Conservation (phyloP, 345 rosid species). For the Eucalyptus cloeziana region DNA sequence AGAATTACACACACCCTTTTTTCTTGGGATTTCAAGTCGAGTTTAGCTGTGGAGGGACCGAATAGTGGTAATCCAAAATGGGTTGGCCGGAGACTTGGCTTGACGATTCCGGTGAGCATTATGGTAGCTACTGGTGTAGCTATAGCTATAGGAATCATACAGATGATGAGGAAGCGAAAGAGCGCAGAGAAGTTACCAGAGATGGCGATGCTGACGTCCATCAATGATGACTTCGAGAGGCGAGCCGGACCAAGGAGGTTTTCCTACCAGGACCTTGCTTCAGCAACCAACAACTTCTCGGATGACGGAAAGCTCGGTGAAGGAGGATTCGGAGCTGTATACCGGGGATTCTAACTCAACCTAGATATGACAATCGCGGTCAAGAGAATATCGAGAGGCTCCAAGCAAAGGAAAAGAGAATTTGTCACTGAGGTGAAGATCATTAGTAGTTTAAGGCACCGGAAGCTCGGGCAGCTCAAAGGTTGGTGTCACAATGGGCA, state of each 20-base stretch:
- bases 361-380: constrained; percentile 24
- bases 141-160: not conserved
- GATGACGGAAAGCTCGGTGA: constrained; percentile 32
- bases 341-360: constrained; percentile 25
- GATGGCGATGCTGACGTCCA: not conserved
- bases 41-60: constrained; percentile 5
- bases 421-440: constrained; percentile 33
- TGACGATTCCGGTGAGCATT: constrained; percentile 1
- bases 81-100: not conserved
- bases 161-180: not conserved
- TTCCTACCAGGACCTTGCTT: constrained; percentile 22
- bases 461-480: constrained; percentile 50
- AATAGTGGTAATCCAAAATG: not conserved
- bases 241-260: constrained; percentile 44
- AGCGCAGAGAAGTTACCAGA: not conserved
- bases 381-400: constrained; percentile 21
- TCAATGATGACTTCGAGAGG: constrained; percentile 34
- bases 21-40: constrained; percentile 30
- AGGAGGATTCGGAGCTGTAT: constrained; percentile 53
- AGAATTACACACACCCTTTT: constrained; percentile 15
- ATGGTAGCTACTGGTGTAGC: not conserved
- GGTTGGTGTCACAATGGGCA: constrained; percentile 59
- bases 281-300: constrained; percentile 35
- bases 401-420: constrained; percentile 38
- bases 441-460: constrained; percentile 45